phyloP scores from a whole-genome alignment of 441 rosid species.

The Melastoma candidum region DNA sequence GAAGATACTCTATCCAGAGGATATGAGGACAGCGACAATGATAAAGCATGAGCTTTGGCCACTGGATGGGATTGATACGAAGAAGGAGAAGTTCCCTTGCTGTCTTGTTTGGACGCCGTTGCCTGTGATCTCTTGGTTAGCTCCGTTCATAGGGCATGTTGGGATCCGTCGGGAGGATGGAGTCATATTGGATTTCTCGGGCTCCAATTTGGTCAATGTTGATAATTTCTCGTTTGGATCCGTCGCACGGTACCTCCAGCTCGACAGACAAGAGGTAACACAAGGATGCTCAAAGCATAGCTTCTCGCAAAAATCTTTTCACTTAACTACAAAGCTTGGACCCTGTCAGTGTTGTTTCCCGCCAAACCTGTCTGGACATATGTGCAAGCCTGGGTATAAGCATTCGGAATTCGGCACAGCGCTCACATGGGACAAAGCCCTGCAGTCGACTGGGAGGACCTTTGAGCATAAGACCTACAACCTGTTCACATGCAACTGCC shows the following conservation, averaged over 20 bases:
- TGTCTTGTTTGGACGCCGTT: constrained; percentile 89
- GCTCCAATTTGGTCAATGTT: constrained; percentile 60
- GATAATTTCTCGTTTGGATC: constrained; percentile 73
- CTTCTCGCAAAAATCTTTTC: background rate
- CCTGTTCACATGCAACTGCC: constrained; percentile 83
- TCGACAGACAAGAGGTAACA: constrained; percentile 66
- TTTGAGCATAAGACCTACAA: constrained; percentile 79
- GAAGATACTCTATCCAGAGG: constrained; percentile 45
- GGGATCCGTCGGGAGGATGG: constrained; percentile 92
- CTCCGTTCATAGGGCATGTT: constrained; percentile 91
- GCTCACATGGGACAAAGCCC: constrained; percentile 75
- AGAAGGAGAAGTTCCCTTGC: constrained; percentile 69
- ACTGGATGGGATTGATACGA: constrained; percentile 51
- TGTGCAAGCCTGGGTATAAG: constrained; percentile 58
- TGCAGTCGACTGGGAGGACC: constrained; percentile 31
- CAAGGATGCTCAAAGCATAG: background rate
- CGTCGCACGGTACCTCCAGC: constrained; percentile 72
- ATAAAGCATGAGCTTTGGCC: constrained; percentile 71
- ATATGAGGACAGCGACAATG: constrained; percentile 16
- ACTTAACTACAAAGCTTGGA: constrained; percentile 50
- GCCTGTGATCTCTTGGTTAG: constrained; percentile 93
- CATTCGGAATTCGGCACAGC: constrained; percentile 68
- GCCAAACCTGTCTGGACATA: constrained; percentile 50
- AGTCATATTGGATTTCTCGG: constrained; percentile 58
- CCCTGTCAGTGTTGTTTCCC: constrained; percentile 88